Percentiles rank a stretch among this genome's conserved stretches.
Evolutionary conservation across 1,284 basidiomycete genomes (phyloP).

Genomic region (Phlebopus sp.): DNA sequence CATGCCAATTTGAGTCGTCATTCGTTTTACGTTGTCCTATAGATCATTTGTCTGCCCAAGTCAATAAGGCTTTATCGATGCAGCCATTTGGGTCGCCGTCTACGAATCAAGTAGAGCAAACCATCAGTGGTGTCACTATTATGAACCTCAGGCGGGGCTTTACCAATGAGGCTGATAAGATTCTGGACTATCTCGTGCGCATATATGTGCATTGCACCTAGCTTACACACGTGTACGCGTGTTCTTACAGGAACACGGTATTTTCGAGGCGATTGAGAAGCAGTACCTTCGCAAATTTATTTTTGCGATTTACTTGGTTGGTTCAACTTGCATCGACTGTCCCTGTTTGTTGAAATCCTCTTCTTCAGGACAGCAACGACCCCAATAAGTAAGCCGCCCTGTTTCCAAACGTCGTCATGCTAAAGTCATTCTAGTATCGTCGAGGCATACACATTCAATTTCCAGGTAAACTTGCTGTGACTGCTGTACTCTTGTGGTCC

Average conservation of each 20-base stretch:
- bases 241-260: constrained; percentile 63
- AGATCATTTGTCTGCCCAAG: constrained; percentile 34
- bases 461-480: constrained; percentile 46
- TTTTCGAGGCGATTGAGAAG: constrained; percentile 76
- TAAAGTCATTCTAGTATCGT: constrained; percentile 53
- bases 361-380: constrained; percentile 64
- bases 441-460: constrained; percentile 81
- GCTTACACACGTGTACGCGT: constrained; percentile 7
- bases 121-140: constrained; percentile 31
- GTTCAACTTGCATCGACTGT: constrained; percentile 18
- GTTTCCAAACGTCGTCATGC: constrained; percentile 19
- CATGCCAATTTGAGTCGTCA: not conserved
- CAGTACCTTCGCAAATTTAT: constrained; percentile 77
- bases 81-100: constrained; percentile 19
- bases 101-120: constrained; percentile 18
- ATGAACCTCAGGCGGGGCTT: constrained; percentile 73
- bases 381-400: constrained; percentile 62
- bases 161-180: constrained; percentile 74
- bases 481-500: not conserved
- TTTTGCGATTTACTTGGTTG: constrained; percentile 77
- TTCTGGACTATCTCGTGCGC: constrained; percentile 72
- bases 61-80: constrained; percentile 13
- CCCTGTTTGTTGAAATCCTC: constrained; percentile 1
- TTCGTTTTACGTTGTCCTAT: not conserved
- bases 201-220: constrained; percentile 21